phyloP scores from a whole-genome alignment of 23 red algal genomes.

The Cyanidioschyzon merolae region DNA sequence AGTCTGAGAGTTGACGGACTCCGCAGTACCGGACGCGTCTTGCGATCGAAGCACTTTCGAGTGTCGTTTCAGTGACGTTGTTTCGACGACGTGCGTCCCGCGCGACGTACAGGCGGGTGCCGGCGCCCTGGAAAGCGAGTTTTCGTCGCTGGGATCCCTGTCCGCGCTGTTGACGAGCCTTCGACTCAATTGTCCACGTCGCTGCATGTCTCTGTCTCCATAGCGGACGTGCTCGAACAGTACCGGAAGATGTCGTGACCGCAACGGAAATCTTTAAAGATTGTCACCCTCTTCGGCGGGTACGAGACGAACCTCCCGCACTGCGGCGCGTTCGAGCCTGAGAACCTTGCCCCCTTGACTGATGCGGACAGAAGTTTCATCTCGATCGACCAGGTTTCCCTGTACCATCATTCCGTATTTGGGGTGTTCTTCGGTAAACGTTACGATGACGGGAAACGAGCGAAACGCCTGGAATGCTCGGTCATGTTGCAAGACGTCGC shows the following conservation, averaged over 20 bases:
- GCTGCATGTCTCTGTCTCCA: too few species aligned
- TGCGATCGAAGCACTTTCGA: background rate
- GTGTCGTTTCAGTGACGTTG: background rate
- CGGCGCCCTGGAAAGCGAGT: too few species aligned
- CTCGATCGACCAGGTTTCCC: background rate
- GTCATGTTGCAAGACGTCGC: background rate
- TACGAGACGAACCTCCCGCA: background rate
- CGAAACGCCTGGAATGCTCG: background rate
- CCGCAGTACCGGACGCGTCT: background rate
- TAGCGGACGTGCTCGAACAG: too few species aligned
- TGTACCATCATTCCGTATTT: background rate
- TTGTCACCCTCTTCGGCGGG: slow-evolving; percentile 1
- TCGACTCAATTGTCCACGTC: too few species aligned
- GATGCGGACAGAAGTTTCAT: background rate
- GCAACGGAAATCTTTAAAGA: background rate
- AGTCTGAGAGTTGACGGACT: background rate
- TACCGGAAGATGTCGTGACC: too few species aligned
- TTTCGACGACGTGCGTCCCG: too few species aligned
- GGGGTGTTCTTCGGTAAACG: background rate
- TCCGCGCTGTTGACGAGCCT: too few species aligned
- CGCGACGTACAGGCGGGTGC: too few species aligned
- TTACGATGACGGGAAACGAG: background rate
- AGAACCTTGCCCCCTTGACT: background rate
- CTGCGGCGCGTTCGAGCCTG: background rate
- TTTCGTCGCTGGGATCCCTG: too few species aligned